phyloP scores from a whole-genome alignment of 23 red algal genomes.

The Agarophyton chilense region DNA sequence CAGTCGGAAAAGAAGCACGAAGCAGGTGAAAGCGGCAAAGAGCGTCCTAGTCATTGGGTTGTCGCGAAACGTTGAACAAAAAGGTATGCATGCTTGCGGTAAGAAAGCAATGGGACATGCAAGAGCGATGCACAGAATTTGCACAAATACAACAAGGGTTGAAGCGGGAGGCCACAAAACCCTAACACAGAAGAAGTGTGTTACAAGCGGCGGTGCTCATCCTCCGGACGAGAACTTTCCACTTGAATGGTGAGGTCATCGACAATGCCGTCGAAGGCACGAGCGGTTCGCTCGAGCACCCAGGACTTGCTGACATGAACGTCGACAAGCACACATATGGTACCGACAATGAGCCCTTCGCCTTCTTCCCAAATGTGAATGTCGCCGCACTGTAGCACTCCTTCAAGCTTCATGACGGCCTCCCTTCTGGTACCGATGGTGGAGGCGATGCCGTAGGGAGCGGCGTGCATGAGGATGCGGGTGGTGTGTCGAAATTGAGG shows the following conservation, averaged over 20 bases:
- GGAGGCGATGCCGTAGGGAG: conserved; percentile 1
- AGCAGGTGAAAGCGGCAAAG: not conserved
- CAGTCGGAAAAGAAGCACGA: not conserved
- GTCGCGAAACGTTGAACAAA: not conserved
- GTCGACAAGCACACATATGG: conserved; percentile 41
- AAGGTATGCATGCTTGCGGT: not conserved
- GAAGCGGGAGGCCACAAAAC: not conserved
- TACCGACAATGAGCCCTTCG: conserved; percentile 47
- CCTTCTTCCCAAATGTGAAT: conserved; percentile 69
- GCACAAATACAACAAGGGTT: not conserved
- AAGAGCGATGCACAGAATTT: not conserved
- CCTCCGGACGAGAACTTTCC: conserved; percentile 41
- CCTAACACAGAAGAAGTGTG: not conserved
- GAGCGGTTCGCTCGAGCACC: conserved; percentile 28
- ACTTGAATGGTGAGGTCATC: conserved; percentile 62
- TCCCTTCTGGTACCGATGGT: conserved; percentile 26
- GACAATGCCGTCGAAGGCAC: conserved; percentile 52
- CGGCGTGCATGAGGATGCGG: conserved; percentile 53
- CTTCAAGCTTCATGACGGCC: conserved; percentile 29
- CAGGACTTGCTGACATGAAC: conserved; percentile 9
- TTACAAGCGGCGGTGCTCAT: conserved; percentile 1
- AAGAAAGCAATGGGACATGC: not conserved
- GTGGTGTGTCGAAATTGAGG: conserved; percentile 26
- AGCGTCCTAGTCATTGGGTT: not conserved
- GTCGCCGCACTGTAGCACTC: conserved; percentile 33